Conservation (phyloP, 768 basidiomycete species). For the Scleroderma citrinum region DNA sequence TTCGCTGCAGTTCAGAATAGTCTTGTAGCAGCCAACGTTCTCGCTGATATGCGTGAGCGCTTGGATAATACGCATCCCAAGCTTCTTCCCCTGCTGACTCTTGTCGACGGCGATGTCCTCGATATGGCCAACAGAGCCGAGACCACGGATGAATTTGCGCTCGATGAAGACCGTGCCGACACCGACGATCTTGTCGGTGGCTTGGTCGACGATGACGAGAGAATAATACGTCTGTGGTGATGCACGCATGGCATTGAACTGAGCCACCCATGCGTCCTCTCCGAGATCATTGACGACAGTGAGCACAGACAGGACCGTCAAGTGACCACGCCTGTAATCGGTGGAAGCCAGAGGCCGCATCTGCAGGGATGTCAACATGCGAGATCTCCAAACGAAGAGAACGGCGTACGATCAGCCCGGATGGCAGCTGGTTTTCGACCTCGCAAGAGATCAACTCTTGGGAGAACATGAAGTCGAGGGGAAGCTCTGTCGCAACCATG, state of each 20-base stretch:
- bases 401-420: slow-evolving; percentile 31
- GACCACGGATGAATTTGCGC: slow-evolving; percentile 85
- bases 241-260: slow-evolving; percentile 58
- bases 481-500: slow-evolving; percentile 42
- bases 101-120: slow-evolving; percentile 96
- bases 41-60: slow-evolving; percentile 83
- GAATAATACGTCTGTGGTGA: slow-evolving; percentile 68
- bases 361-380: slow-evolving; percentile 33
- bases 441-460: slow-evolving; percentile 62
- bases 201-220: slow-evolving; percentile 75
- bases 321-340: slow-evolving; percentile 79
- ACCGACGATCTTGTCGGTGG: slow-evolving; percentile 74
- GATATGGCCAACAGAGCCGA: slow-evolving; percentile 91
- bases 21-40: slow-evolving; percentile 85
- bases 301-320: slow-evolving; percentile 71
- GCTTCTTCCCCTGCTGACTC: slow-evolving; percentile 83
- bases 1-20: slow-evolving; percentile 91
- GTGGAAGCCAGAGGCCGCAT: slow-evolving; percentile 85
- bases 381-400: not conserved
- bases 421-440: slow-evolving; percentile 52
- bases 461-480: slow-evolving; percentile 76
- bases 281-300: slow-evolving; percentile 66
- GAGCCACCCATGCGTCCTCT: slow-evolving; percentile 58
- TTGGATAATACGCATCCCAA: slow-evolving; percentile 83
- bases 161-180: slow-evolving; percentile 85